Evolutionary conservation across 306 rosid genomes (phyloP).

Genomic region (Carpinus fangiana): DNA sequence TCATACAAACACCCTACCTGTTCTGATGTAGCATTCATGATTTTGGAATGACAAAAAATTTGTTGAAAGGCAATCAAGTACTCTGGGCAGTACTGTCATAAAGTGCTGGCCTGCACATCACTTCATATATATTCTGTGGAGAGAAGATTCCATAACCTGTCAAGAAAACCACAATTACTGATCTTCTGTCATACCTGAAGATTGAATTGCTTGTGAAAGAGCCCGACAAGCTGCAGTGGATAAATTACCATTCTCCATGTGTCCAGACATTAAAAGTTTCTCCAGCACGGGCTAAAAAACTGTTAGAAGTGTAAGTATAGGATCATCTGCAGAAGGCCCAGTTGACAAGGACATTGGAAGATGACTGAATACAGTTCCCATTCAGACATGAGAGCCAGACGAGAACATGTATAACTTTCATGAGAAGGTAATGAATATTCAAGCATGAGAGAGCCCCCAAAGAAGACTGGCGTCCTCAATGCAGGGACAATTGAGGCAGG

Average conservation of each 20-base stretch:
- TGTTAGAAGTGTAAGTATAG: constrained; percentile 64
- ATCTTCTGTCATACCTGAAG: constrained; percentile 62
- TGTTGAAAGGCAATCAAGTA: constrained; percentile 78
- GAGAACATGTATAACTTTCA: constrained; percentile 9
- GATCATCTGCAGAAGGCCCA: constrained; percentile 69
- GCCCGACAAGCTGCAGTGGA: constrained; percentile 93
- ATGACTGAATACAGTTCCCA: constrained; percentile 92
- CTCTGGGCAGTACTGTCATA: constrained; percentile 65
- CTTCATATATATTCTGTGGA: background rate
- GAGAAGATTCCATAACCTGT: constrained; percentile 18
- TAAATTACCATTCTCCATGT: constrained; percentile 86
- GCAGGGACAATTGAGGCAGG: too few species aligned
- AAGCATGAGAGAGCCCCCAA: constrained; percentile 1
- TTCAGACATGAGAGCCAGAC: constrained; percentile 28
- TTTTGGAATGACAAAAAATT: constrained; percentile 80
- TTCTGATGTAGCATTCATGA: constrained; percentile 90
- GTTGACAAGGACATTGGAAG: constrained; percentile 51
- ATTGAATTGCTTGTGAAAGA: constrained; percentile 85
- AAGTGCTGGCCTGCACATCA: constrained; percentile 80
- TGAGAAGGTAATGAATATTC: constrained; percentile 2
- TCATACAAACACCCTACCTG: constrained; percentile 53
- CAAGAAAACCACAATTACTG: constrained; percentile 20
- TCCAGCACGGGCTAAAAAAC: constrained; percentile 92
- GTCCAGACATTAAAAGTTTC: constrained; percentile 76
- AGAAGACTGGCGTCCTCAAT: too few species aligned